Conservation (phyloP, 495 filamentous ascomycete species). For the Hypoxylon rickii region DNA sequence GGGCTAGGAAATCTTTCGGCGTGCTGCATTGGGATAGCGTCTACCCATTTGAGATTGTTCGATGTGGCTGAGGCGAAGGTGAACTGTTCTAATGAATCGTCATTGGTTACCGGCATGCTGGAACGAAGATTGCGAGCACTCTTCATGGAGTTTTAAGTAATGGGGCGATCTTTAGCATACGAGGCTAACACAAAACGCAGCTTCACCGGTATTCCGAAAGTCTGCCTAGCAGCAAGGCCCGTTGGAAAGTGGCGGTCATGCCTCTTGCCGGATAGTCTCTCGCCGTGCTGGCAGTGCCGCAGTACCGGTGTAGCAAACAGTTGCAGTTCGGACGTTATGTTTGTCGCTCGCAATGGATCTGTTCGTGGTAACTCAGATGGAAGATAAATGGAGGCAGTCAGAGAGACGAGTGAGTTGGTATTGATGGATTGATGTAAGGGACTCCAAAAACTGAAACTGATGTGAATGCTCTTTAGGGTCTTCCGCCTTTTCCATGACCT, state of each 20-base stretch:
- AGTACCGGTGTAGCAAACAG: too few species aligned
- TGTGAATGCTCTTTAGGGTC: too few species aligned
- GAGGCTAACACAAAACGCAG: background rate
- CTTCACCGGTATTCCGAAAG: background rate
- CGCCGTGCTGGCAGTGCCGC: too few species aligned
- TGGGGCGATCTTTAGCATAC: background rate
- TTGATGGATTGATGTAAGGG: too few species aligned
- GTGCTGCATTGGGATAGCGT: background rate
- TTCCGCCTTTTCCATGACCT: too few species aligned
- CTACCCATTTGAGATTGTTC: conserved; percentile 1
- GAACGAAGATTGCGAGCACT: conserved; percentile 7
- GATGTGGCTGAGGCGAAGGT: background rate
- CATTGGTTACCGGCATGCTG: conserved; percentile 19
- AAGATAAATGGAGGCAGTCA: too few species aligned
- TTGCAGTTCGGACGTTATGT: too few species aligned
- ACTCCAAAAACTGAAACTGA: too few species aligned
- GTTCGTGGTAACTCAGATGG: too few species aligned
- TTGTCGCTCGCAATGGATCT: too few species aligned
- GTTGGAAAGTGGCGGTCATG: background rate
- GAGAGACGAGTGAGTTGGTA: too few species aligned
- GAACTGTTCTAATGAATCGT: background rate
- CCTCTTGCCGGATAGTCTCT: too few species aligned
- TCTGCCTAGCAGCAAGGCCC: conserved; percentile 13
- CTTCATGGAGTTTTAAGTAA: background rate
- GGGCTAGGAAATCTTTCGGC: background rate